phyloP scores from a whole-genome alignment of 768 basidiomycete species.

The Fistulinella prunicolor region DNA sequence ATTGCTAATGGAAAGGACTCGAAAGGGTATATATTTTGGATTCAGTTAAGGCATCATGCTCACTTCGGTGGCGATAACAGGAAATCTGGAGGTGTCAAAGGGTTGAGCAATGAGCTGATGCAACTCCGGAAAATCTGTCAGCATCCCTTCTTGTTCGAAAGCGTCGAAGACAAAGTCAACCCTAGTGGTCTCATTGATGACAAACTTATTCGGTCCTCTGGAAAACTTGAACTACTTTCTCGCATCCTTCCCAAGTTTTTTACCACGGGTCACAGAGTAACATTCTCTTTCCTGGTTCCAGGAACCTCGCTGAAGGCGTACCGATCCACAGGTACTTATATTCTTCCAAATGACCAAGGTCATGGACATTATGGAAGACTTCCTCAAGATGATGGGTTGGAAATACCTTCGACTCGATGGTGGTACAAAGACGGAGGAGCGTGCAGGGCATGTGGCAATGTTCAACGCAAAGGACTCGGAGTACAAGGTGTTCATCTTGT shows the following conservation, averaged over 20 bases:
- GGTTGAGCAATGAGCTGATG: slow-evolving; percentile 93
- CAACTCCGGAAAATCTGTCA: slow-evolving; percentile 98
- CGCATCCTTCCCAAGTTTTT: slow-evolving; percentile 96
- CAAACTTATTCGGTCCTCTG: slow-evolving; percentile 79
- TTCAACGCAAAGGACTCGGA: slow-evolving; percentile 92
- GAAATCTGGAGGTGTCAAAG: slow-evolving; percentile 77
- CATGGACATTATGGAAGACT: slow-evolving; percentile 98
- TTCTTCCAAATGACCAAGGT: slow-evolving; percentile 99
- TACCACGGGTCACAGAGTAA: slow-evolving; percentile 81
- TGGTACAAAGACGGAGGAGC: slow-evolving; percentile 94
- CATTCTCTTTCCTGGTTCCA: slow-evolving; percentile 11
- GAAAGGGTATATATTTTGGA: slow-evolving; percentile 56
- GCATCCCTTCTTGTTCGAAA: slow-evolving; percentile 95
- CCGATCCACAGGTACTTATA: slow-evolving; percentile 71
- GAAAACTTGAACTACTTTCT: slow-evolving; percentile 90
- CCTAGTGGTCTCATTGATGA: slow-evolving; percentile 80
- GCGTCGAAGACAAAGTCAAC: slow-evolving; percentile 92
- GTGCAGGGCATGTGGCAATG: slow-evolving; percentile 77
- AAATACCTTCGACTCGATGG: slow-evolving; percentile 93
- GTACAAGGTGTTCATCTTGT: slow-evolving; percentile 89
- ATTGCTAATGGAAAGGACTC: slow-evolving; percentile 77
- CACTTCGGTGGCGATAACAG: slow-evolving; percentile 32
- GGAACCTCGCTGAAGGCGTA: background rate
- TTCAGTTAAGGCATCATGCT: slow-evolving; percentile 2
- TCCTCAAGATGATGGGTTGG: slow-evolving; percentile 82